Base-by-base conservation (phyloP, 225 moss, liverwort and hornwort genomes). In the Neckera pumila region DNA sequence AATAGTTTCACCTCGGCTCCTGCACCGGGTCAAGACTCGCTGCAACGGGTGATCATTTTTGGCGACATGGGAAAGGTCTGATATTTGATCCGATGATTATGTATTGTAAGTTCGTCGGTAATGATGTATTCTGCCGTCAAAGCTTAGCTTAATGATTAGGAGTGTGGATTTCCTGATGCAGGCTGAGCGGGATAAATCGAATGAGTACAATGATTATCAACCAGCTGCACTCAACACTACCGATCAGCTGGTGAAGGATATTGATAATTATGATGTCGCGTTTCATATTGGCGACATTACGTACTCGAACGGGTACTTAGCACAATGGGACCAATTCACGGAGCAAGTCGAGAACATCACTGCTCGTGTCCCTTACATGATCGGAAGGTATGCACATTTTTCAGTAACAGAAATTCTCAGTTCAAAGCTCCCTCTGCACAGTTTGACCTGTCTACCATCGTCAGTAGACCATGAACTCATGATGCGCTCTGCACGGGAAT, bases 11-110 rank as follows among this genome's bases (percentile, higher is more conserved):
- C 76, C 85, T 93, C 93, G 30, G 83, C 93, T 73, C 96, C 96
- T 80, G 92, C 91, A 80, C 94, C 95, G 21, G 96, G 96, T 72
- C 89, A 95, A 80, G 93, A 94, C 75, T 96, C 96, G 14, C 82
- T 93, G 90, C 96, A 96, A 79, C 82, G 90, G 14, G 89, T 96
- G 59, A 70, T 95, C 45, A 95, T 96, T 56, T 96, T 92, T 51
- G 96, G 96, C 42, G 96, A 96, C 82, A 92, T 96, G 93, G 96
- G 96, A 54, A 96, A 96, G 96, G 96, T 95, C 59, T 34, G 87
- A 45, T 70, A 42, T 31, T 26, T 75, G 27, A 66, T 83, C 64
- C 36, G 6, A 7, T 28, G 49, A 30, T 78, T 70, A 73, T 80
- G 36, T 47, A 22, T 51, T 80, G 54, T 54, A n/a, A 64, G 54